phyloP scores from a whole-genome alignment of 202 grass and related monocot species.

The Eragrostis tef region DNA sequence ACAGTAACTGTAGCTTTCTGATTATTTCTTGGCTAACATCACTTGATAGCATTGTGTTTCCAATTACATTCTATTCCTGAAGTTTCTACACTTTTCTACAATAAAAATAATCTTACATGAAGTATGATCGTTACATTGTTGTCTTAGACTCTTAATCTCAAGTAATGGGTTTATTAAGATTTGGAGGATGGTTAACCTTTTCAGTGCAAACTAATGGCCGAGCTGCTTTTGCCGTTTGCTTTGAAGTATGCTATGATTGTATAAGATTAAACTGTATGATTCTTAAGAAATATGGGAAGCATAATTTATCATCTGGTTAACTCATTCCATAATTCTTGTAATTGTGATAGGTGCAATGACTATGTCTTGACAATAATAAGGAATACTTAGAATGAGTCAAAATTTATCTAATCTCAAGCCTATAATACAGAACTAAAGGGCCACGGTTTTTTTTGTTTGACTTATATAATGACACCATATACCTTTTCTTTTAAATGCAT shows the following conservation, averaged over 20 bases:
- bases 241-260: conserved; percentile 28
- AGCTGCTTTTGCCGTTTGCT: conserved; percentile 4
- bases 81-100: conserved; percentile 13
- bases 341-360: background rate
- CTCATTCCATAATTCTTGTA: background rate
- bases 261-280: conserved; percentile 12
- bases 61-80: background rate
- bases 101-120: conserved; percentile 22
- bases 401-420: background rate
- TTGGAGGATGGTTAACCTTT: background rate
- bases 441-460: background rate
- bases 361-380: background rate
- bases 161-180: conserved; percentile 13
- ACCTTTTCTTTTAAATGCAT: background rate
- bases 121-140: conserved; percentile 8
- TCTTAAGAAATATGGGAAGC: background rate
- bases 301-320: background rate
- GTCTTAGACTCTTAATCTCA: conserved; percentile 30
- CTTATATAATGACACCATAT: background rate
- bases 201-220: background rate
- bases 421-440: background rate
- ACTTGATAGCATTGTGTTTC: background rate
- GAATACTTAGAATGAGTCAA: background rate
- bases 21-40: conserved; percentile 4
- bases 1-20: conserved; percentile 14